These are phyloP conservation scores for Lipomyces mesembrius DNA, from an alignment of 805 yeast species.

Conservation along the genomic window DNA sequence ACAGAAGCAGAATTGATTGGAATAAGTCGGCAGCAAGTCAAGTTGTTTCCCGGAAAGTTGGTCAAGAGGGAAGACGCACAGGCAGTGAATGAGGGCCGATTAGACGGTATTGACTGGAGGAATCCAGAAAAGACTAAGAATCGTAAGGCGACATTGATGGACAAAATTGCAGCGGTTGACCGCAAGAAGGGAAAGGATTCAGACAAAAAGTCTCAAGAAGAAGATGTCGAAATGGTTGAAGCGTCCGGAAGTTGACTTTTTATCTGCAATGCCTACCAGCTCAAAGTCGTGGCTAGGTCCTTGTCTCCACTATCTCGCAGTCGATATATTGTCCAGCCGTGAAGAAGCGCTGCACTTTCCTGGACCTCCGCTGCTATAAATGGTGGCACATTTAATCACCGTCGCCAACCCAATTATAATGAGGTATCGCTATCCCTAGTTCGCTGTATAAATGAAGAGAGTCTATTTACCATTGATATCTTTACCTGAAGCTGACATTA, in stretches of 20 bases:
- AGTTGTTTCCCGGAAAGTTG: constrained; percentile 25
- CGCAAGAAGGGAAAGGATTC: neutral
- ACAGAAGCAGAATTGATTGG: constrained; percentile 29
- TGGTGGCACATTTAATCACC: neutral
- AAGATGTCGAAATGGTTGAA: constrained; percentile 10
- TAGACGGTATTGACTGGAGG: constrained; percentile 26
- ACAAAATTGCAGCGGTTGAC: constrained; percentile 24
- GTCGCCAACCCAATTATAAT: neutral
- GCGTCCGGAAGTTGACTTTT: constrained; percentile 3
- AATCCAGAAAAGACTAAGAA: constrained; percentile 12
- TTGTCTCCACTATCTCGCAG: neutral
- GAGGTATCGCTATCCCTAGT: neutral
- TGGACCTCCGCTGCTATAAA: neutral
- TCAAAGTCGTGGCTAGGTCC: neutral
- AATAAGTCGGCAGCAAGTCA: constrained; percentile 25
- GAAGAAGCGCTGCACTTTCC: neutral
- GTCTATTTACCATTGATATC: neutral
- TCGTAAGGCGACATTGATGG: constrained; percentile 21
- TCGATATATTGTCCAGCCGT: neutral
- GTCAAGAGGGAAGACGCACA: constrained; percentile 22
- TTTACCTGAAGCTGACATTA: neutral
- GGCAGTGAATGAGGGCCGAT: constrained; percentile 13
- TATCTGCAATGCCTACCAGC: neutral
- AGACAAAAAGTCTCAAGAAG: neutral
- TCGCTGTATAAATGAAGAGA: neutral